Percentiles rank a stretch among this genome's conserved stretches.
These are phyloP conservation scores for Periconia sp. DNA, from an alignment of 2,329 filamentous ascomycete genomes.

Conservation along the genomic window DNA sequence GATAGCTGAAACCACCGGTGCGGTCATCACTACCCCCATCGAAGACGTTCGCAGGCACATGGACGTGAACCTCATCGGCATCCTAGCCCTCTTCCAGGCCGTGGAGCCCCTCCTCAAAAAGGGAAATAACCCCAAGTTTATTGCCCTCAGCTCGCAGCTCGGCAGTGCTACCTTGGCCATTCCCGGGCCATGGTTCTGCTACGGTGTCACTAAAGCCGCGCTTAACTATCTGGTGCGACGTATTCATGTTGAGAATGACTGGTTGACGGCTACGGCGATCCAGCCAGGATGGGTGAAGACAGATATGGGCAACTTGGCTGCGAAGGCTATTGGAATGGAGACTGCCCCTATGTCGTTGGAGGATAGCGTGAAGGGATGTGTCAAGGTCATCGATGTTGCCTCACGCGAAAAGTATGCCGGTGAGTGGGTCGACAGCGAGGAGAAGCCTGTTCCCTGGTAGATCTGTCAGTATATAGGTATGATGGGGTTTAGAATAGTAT, in stretches of 20 bases:
- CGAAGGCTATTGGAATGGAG: slow-evolving; percentile 3
- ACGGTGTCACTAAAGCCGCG: slow-evolving; percentile 13
- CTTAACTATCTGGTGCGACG: slow-evolving; percentile 10
- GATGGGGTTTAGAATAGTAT: no score
- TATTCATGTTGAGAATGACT: slow-evolving; percentile 13
- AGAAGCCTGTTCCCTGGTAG: neutral
- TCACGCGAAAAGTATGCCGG: slow-evolving; percentile 8
- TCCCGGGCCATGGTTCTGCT: slow-evolving; percentile 7
- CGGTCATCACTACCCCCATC: slow-evolving; percentile 36
- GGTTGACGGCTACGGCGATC: slow-evolving; percentile 11
- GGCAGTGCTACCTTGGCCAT: slow-evolving; percentile 3
- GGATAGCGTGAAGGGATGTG: slow-evolving; percentile 2
- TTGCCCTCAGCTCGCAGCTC: slow-evolving; percentile 12
- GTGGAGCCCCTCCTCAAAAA: slow-evolving; percentile 39
- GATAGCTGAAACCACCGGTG: slow-evolving; percentile 31
- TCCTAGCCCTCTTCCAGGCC: slow-evolving; percentile 33
- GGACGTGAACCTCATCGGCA: slow-evolving; percentile 42
- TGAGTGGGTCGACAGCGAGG: slow-evolving; percentile 6
- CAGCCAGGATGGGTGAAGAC: slow-evolving; percentile 2
- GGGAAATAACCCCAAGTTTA: slow-evolving; percentile 10
- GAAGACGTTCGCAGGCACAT: slow-evolving; percentile 44
- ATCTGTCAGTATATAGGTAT: neutral
- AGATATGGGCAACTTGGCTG: slow-evolving; percentile 6
- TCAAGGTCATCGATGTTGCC: neutral
- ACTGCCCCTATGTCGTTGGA: neutral